Percentiles rank a stretch among this genome's conserved stretches.
Conservation (phyloP, 768 basidiomycete species). For the Panaeolus cyanescens region DNA sequence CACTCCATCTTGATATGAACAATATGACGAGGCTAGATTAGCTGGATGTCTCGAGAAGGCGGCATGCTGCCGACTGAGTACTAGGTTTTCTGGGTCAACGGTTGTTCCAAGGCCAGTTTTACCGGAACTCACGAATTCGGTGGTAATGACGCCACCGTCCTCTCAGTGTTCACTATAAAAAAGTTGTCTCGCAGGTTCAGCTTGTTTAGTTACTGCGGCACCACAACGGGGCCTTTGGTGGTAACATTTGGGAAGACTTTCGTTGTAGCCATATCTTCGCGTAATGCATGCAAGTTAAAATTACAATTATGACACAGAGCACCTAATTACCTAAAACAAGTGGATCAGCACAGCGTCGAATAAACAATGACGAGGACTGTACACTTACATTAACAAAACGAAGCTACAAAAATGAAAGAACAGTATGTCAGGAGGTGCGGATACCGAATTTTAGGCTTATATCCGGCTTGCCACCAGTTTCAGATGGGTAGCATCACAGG, state of each 20-base stretch:
- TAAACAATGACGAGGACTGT: not conserved
- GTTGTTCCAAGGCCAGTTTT: not conserved
- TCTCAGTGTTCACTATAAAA: no score
- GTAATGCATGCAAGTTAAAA: not conserved
- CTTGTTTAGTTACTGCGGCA: not conserved
- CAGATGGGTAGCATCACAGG: slow-evolving; percentile 70
- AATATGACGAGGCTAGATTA: no score
- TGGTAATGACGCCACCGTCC: not conserved
- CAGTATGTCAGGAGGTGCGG: not conserved
- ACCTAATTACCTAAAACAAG: not conserved
- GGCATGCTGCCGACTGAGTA: not conserved
- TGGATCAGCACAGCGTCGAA: not conserved
- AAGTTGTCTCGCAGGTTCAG: no score
- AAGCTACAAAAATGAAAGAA: not conserved
- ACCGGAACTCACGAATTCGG: not conserved
- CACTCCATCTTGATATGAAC: no score
- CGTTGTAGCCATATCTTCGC: not conserved
- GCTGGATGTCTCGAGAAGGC: no score
- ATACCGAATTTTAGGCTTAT: not conserved
- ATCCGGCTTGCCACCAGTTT: slow-evolving; percentile 47
- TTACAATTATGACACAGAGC: slow-evolving; percentile 5
- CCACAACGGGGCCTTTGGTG: not conserved
- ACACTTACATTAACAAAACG: not conserved
- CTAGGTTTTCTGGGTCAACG: not conserved
- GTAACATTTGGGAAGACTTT: not conserved